Conservation (phyloP, 2,329 filamentous ascomycete genomes). For the Cryphonectria parasitica region DNA sequence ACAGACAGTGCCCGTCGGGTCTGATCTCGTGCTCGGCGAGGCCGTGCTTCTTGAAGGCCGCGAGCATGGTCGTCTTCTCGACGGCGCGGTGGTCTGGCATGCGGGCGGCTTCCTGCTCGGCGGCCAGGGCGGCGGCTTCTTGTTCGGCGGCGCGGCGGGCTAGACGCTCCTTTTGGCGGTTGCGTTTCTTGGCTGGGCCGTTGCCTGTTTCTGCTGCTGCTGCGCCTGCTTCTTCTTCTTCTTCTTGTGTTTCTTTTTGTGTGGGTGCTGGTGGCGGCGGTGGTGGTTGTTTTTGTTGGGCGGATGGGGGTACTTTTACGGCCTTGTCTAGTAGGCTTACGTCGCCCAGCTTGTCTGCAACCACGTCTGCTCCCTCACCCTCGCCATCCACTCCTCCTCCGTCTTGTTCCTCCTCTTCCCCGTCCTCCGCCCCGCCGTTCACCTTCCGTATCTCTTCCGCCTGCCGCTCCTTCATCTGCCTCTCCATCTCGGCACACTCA, state of each 20-base stretch:
- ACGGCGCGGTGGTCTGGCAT: constrained; percentile 74
- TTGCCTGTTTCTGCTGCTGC: background rate
- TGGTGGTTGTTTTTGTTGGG: constrained; percentile 18
- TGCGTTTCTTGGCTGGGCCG: constrained; percentile 69
- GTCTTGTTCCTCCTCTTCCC: constrained; percentile 17
- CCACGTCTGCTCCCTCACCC: constrained; percentile 28
- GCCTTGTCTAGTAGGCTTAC: constrained; percentile 28
- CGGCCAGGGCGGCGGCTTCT: constrained; percentile 68
- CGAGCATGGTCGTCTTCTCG: constrained; percentile 73
- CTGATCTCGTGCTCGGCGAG: constrained; percentile 78
- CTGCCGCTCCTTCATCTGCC: constrained; percentile 68
- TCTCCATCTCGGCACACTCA: constrained; percentile 74
- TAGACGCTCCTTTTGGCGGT: constrained; percentile 87
- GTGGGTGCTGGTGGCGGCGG: constrained; percentile 20
- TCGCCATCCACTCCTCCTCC: constrained; percentile 35
- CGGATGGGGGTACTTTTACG: constrained; percentile 32
- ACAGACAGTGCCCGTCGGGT: constrained; percentile 94
- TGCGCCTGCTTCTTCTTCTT: constrained; percentile 32
- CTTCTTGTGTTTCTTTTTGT: constrained; percentile 23
- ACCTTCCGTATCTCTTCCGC: constrained; percentile 59
- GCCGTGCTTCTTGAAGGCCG: constrained; percentile 63
- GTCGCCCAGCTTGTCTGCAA: constrained; percentile 26
- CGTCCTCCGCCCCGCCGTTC: constrained; percentile 35
- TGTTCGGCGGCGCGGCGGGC: constrained; percentile 87
- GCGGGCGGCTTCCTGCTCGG: constrained; percentile 73